These are phyloP conservation scores for Ustilago cynodontis DNA, from an alignment of 1,284 basidiomycete genomes.

Conservation along the genomic window DNA sequence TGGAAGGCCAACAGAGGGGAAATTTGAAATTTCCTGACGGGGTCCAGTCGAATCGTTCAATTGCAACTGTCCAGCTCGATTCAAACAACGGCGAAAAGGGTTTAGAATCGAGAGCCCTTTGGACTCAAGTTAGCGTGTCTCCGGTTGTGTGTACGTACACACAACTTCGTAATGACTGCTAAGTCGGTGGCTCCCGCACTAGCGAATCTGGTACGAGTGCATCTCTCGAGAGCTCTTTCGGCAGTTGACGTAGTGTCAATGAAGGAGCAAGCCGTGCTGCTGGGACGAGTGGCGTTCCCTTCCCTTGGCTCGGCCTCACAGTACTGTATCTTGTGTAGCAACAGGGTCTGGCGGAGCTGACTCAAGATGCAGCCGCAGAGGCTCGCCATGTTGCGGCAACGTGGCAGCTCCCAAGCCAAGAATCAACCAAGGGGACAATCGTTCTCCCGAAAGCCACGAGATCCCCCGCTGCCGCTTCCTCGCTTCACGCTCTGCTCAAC, in stretches of 20 bases:
- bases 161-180: background rate
- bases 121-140: no score
- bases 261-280: no score
- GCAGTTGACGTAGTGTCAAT: background rate
- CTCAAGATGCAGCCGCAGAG: conserved; percentile 1
- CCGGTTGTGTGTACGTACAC: background rate
- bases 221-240: no score
- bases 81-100: background rate
- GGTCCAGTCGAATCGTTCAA: background rate
- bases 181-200: no score
- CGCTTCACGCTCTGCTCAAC: background rate
- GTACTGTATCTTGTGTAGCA: background rate
- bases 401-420: background rate
- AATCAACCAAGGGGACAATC: conserved; percentile 2
- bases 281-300: no score
- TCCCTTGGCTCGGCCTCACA: no score
- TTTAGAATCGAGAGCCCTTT: no score
- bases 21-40: background rate
- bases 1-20: no score
- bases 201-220: no score
- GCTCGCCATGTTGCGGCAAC: background rate
- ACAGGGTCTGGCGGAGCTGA: background rate
- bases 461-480: no score
- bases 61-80: background rate
- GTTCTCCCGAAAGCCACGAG: background rate